phyloP scores from a whole-genome alignment of 495 filamentous ascomycete genomes.

The Daldinia decipiens region DNA sequence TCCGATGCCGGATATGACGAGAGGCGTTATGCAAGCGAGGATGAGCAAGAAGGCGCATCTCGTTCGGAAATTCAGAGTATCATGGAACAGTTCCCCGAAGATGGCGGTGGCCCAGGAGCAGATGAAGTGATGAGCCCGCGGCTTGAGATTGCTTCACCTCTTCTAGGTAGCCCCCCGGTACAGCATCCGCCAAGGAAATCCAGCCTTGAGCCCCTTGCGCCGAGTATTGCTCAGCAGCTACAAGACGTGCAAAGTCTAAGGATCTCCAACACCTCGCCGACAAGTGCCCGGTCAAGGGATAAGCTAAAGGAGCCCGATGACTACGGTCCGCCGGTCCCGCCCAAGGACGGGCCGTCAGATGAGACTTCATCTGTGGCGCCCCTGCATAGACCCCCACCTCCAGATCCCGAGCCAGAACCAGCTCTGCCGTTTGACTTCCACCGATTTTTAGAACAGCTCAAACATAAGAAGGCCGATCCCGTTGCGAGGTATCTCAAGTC shows the following conservation, averaged over 20 bases:
- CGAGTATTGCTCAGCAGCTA: constrained; percentile 55
- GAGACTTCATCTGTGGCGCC: constrained; percentile 62
- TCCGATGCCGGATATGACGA: constrained; percentile 66
- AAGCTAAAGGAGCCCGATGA: constrained; percentile 55
- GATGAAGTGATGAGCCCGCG: constrained; percentile 86
- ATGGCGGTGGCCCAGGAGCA: constrained; percentile 69
- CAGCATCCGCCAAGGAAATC: constrained; percentile 85
- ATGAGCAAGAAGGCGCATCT: constrained; percentile 72
- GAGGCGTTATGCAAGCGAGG: constrained; percentile 61
- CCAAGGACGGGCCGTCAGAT: constrained; percentile 59
- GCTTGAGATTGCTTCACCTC: constrained; percentile 75
- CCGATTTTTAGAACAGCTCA: constrained; percentile 92
- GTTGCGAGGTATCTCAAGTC: constrained; percentile 95
- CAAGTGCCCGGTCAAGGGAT: constrained; percentile 50
- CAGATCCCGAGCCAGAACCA: constrained; percentile 88
- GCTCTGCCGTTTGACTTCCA: constrained; percentile 97
- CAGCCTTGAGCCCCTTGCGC: constrained; percentile 77
- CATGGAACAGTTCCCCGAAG: constrained; percentile 85
- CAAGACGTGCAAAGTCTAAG: constrained; percentile 60
- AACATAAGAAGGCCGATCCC: constrained; percentile 94
- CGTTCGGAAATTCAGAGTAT: constrained; percentile 93
- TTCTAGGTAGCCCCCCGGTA: constrained; percentile 65
- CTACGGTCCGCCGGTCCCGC: constrained; percentile 60
- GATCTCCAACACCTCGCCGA: constrained; percentile 53
- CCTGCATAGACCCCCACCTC: constrained; percentile 76